phyloP scores from a whole-genome alignment of 2,329 filamentous ascomycete species.

The Gnomoniopsis sp. region DNA sequence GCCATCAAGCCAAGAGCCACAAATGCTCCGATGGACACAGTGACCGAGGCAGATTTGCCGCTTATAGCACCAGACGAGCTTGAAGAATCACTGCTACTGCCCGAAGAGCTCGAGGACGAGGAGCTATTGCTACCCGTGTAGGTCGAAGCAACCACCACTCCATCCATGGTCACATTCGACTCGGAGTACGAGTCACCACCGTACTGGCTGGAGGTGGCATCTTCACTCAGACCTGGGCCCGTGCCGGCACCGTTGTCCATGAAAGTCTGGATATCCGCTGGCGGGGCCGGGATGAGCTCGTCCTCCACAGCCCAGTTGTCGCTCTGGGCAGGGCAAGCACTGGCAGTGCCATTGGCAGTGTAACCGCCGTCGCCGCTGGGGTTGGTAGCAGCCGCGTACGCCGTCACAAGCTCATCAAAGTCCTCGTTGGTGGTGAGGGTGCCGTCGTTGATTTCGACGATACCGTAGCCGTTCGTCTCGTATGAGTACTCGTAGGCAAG shows the following conservation, averaged over 20 bases:
- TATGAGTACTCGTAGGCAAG: constrained; percentile 93
- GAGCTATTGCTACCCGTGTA: constrained; percentile 2
- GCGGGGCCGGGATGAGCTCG: constrained; percentile 50
- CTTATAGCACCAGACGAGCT: neutral
- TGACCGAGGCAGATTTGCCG: neutral
- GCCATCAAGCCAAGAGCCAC: constrained; percentile 3
- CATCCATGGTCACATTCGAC: constrained; percentile 15
- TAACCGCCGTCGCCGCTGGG: constrained; percentile 50
- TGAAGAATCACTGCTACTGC: constrained; percentile 1
- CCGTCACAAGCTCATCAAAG: constrained; percentile 52
- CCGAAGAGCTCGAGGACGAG: neutral
- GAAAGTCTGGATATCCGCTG: constrained; percentile 46
- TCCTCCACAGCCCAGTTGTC: constrained; percentile 48
- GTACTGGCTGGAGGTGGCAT: constrained; percentile 23
- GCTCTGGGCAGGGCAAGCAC: constrained; percentile 47
- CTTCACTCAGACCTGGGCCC: constrained; percentile 50
- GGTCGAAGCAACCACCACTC: constrained; percentile 7
- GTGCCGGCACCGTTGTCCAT: constrained; percentile 50
- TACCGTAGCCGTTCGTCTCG: constrained; percentile 75
- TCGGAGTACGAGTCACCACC: constrained; percentile 15
- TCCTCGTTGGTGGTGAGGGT: constrained; percentile 57
- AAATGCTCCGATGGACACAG: neutral
- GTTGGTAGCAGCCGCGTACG: constrained; percentile 45
- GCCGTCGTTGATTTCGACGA: constrained; percentile 62
- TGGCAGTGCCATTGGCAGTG: constrained; percentile 41